These are phyloP conservation scores for Fusarium austroafricanum DNA, from an alignment of 2,329 filamentous ascomycete species.

Conservation along the genomic window DNA sequence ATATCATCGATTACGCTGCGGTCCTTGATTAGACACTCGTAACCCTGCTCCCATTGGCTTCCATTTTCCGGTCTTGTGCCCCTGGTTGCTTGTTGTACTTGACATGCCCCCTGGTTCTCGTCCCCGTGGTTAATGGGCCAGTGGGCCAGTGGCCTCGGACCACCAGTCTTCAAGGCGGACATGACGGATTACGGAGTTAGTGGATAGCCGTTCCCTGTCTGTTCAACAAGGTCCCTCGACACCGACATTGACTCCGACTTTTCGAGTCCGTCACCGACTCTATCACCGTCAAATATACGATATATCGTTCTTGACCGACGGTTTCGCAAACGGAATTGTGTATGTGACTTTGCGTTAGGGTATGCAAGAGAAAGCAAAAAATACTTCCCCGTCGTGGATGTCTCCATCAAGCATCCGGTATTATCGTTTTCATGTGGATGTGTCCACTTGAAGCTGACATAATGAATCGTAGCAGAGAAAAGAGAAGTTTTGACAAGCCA, in stretches of 20 bases:
- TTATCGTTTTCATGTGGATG: conserved; percentile 14
- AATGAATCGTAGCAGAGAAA: conserved; percentile 20
- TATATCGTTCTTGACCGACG: conserved; percentile 42
- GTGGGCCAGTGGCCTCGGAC: conserved; percentile 35
- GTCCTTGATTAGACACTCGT: conserved; percentile 23
- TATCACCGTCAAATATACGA: conserved; percentile 34
- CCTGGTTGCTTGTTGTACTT: conserved; percentile 23
- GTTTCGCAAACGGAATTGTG: conserved; percentile 34
- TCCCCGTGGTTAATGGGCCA: conserved; percentile 28
- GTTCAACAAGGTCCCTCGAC: conserved; percentile 37
- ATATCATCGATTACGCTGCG: conserved; percentile 13
- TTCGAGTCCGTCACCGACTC: conserved; percentile 42
- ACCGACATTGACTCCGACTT: conserved; percentile 45
- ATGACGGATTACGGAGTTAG: conserved; percentile 35
- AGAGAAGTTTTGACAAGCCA: conserved; percentile 37
- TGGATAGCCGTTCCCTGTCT: conserved; percentile 40
- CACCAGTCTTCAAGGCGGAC: conserved; percentile 37
- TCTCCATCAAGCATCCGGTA: conserved; percentile 25
- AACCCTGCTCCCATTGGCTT: conserved; percentile 23
- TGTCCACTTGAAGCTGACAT: conserved; percentile 30
- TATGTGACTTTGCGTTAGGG: conserved; percentile 37
- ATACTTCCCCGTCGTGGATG: conserved; percentile 15
- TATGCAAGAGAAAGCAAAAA: conserved; percentile 37
- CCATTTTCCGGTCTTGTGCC: conserved; percentile 24
- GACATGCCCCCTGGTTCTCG: conserved; percentile 31